phyloP scores from a whole-genome alignment of 2,329 filamentous ascomycete species.

The Alternaria hordeiaustralica region DNA sequence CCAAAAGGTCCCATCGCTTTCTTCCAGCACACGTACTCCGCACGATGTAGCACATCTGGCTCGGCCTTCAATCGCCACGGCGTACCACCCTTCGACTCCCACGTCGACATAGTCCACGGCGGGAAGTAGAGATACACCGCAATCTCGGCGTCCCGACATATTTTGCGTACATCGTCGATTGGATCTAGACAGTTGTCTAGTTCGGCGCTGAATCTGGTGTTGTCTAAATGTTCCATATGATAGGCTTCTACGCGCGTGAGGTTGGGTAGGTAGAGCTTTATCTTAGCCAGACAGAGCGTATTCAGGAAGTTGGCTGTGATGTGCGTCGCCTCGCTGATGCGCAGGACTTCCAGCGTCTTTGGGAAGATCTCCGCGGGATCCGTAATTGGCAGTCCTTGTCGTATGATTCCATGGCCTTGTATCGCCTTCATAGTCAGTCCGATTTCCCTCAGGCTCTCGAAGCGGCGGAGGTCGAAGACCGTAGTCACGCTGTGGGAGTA shows the following conservation, averaged over 20 bases:
- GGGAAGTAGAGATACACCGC: slow-evolving; percentile 17
- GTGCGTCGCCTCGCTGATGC: slow-evolving; percentile 19
- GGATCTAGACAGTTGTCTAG: not conserved
- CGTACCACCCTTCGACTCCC: slow-evolving; percentile 4
- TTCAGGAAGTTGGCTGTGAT: slow-evolving; percentile 9
- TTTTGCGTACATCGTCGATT: not conserved
- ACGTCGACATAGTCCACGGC: slow-evolving; percentile 7
- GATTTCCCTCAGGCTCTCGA: slow-evolving; percentile 14
- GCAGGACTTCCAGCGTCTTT: slow-evolving; percentile 14
- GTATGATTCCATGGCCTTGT: not conserved
- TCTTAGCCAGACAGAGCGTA: slow-evolving; percentile 14
- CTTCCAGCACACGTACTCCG: not conserved
- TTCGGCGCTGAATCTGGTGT: not conserved
- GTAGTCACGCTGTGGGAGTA: not conserved
- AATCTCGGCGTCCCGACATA: slow-evolving; percentile 6
- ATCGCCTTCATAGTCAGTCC: slow-evolving; percentile 21
- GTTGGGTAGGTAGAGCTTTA: not conserved
- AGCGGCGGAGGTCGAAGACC: slow-evolving; percentile 14
- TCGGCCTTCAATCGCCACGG: slow-evolving; percentile 15
- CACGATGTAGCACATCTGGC: not conserved
- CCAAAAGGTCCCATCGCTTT: not conserved
- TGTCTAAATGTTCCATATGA: not conserved
- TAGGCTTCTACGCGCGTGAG: slow-evolving; percentile 20
- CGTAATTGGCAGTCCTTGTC: not conserved
- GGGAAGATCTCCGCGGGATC: slow-evolving; percentile 17